Evolutionary conservation across 352 stramenopile genomes (phyloP).

Genomic region (Globisporangium viniferum): DNA sequence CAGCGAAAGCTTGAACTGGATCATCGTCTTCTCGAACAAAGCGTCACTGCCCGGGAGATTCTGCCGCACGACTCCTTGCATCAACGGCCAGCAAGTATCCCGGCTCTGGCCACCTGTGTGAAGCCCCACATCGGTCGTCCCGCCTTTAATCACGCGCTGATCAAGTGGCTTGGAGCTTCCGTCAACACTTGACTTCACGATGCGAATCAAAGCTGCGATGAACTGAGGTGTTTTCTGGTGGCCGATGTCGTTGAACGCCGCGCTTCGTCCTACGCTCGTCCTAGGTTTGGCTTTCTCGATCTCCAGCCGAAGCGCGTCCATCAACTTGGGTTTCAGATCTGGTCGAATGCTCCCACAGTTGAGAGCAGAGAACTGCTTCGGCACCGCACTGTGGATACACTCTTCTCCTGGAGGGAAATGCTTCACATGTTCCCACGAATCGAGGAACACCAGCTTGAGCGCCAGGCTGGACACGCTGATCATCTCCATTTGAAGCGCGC

Average conservation of each 20-base stretch:
- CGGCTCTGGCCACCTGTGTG: slow-evolving; percentile 42
- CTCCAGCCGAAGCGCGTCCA: slow-evolving; percentile 16
- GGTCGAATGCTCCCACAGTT: slow-evolving; percentile 32
- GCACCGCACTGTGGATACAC: slow-evolving; percentile 36
- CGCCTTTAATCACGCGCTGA: slow-evolving; percentile 18
- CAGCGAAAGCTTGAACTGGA: slow-evolving; percentile 25
- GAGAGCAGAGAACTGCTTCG: slow-evolving; percentile 20
- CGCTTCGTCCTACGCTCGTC: neutral
- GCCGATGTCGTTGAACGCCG: neutral
- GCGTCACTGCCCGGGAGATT: slow-evolving; percentile 30
- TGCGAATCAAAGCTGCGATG: slow-evolving; percentile 30
- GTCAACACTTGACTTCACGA: slow-evolving; percentile 1
- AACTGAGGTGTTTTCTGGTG: slow-evolving; percentile 59
- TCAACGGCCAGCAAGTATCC: slow-evolving; percentile 59
- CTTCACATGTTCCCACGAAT: slow-evolving; percentile 37
- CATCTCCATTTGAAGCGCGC: slow-evolving; percentile 22
- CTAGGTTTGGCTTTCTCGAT: slow-evolving; percentile 3
- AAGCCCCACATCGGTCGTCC: slow-evolving; percentile 45
- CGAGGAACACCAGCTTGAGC: slow-evolving; percentile 37
- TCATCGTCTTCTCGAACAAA: slow-evolving; percentile 37
- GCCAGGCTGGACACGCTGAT: slow-evolving; percentile 11
- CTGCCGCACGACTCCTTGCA: slow-evolving; percentile 32
- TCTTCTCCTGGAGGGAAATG: slow-evolving; percentile 28
- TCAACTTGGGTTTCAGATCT: slow-evolving; percentile 16
- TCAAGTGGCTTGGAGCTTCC: neutral